Evolutionary conservation across 495 filamentous ascomycete species (phyloP), one percentile per base, ranked within the genome.

Genomic region (Zalerion maritima): DNA sequence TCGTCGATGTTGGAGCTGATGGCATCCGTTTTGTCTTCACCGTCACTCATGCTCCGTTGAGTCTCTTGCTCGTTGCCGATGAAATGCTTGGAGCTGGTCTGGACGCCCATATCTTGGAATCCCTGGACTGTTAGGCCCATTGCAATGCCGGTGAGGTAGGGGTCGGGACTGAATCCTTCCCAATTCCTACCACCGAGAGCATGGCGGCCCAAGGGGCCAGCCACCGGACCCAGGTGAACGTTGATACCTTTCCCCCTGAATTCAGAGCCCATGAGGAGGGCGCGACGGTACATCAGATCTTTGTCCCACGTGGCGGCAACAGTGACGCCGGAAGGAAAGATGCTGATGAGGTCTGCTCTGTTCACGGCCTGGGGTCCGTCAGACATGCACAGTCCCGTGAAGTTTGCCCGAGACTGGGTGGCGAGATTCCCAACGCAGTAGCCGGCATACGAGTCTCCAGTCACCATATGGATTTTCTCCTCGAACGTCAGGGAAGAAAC

Each of bases 281-380:
- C 71, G 5, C 75, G 59, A 0, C 52, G 46, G 13, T 70, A 64
- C 46, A 78, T 72, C 6, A 79, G 47, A 8, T 65, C 56, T 25
- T 68, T 66, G 39, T 79, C 75, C 60, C 71, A 86, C 0, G 80
- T 80, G 11, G 78, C 75, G 3, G 76, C 80, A 8, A 71, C 71
- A 45, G 75, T 84, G 43, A 83, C 65, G 12, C 80, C 80, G 1
- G 78, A 69, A 1, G 80, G 73, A 47, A 84, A 86, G 2, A 67
- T 78, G 0, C 69, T 74, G 33, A 67, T 72, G 27, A 71, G 57
- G 29, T 74, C 70, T 7, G 69, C 53, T 52, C n/a, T n/a, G n/a
- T n/a, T n/a, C n/a, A n/a, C n/a, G n/a, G n/a, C n/a, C n/a, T n/a
- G n/a, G n/a, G n/a, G n/a, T n/a, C n/a, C n/a, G n/a, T n/a, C n/a